Base-by-base conservation (phyloP, 495 filamentous ascomycete species). In the Durotheca rogersii region DNA sequence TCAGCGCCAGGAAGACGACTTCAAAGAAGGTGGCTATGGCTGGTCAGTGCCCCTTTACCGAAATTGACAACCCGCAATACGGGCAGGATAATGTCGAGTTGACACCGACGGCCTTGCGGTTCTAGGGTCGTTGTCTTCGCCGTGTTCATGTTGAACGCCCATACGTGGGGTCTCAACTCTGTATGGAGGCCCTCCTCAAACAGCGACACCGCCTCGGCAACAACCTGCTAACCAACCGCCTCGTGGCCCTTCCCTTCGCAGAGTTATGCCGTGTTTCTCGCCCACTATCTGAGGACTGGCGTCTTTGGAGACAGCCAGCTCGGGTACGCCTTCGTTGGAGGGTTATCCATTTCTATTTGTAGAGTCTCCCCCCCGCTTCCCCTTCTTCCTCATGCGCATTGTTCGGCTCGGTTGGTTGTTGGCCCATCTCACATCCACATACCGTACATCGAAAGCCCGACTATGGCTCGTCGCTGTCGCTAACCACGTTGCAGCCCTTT, bases 271-370 rank as follows among this genome's bases (percentile, higher is more conserved):
- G 83, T 90, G 7, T 90, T 84, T 63, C 80, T 90, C 2, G 81
- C 81, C 9, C 76, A 86, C 60, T 90, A 89, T 54, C 75, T 89
- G 20, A 76, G 77, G 4, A 66, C 79, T 32, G 64, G 81, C 41
- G 67, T 72, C 12, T 87, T 83, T 49, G 78, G 75, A 6, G 75
- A 82, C 4, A 81, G 76, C 1, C 68, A 76, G 0, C 66, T 87
- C 2, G 71, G 78, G 7, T 90, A 82, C 56, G 87, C 87, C 34
- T 89, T 89, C 55, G 81, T 87, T 3, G 87, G 87, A 11, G 87
- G 87, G 6, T 65, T 90, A 0, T 85, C 82, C 20, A 79, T 86
- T 6, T 85, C 84, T 1, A 70, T 70, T 40, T 61, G 72, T 72
- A 50, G 67, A 47, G 9, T n/a, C 7, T 9, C 19, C 17, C 2